Evolutionary conservation across 345 rosid genomes (phyloP).

Genomic region (Draba incana): DNA sequence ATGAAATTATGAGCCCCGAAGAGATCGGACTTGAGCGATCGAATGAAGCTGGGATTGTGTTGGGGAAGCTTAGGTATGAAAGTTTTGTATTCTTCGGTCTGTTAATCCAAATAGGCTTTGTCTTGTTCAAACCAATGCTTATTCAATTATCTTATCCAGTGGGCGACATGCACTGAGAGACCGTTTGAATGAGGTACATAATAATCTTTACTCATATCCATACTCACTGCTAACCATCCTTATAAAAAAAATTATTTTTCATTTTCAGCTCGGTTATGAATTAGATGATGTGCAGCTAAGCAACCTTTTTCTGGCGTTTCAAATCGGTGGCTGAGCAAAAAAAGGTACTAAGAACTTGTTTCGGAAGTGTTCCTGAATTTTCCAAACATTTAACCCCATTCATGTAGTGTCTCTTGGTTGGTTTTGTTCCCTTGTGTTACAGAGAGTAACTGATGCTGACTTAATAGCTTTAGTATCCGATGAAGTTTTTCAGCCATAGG

Average conservation of each 20-base stretch:
- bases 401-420: slow-evolving; percentile 24
- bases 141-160: slow-evolving; percentile 43
- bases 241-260: not conserved
- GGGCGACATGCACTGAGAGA: slow-evolving; percentile 86
- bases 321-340: slow-evolving; percentile 77
- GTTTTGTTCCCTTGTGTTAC: slow-evolving; percentile 32
- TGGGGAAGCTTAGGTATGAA: slow-evolving; percentile 77
- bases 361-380: not conserved
- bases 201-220: not conserved
- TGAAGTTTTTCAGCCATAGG: slow-evolving; percentile 91
- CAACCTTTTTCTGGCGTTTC: slow-evolving; percentile 74
- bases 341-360: not conserved
- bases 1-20: slow-evolving; percentile 84
- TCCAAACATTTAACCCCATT: not conserved
- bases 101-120: not conserved
- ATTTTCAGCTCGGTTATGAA: slow-evolving; percentile 75
- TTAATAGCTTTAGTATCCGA: slow-evolving; percentile 87
- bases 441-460: slow-evolving; percentile 95
- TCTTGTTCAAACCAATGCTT: slow-evolving; percentile 14
- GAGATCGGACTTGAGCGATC: slow-evolving; percentile 84
- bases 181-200: slow-evolving; percentile 66
- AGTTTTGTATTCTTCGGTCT: not conserved
- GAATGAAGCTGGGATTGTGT: slow-evolving; percentile 81
- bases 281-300: slow-evolving; percentile 67
- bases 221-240: slow-evolving; percentile 4